Evolutionary conservation across 768 basidiomycete genomes (phyloP).

Genomic region (Termitomyces titanicus): DNA sequence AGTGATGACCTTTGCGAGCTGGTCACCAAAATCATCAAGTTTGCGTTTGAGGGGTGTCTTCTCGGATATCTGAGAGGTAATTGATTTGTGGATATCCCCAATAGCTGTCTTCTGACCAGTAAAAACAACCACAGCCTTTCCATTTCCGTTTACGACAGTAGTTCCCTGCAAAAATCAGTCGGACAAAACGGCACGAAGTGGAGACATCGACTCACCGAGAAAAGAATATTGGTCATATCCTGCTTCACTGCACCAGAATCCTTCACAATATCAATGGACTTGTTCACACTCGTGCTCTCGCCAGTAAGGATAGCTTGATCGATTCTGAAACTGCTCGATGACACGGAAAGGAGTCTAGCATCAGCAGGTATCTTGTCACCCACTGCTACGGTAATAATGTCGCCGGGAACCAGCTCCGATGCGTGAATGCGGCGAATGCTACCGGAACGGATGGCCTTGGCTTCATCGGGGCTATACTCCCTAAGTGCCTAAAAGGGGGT

Average conservation of each 20-base stretch:
- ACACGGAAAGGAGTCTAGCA: slow-evolving; percentile 83
- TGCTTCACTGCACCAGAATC: slow-evolving; percentile 90
- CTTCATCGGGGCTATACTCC: slow-evolving; percentile 97
- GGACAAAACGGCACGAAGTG: neutral
- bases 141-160: slow-evolving; percentile 91
- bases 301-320: slow-evolving; percentile 98
- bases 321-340: slow-evolving; percentile 89
- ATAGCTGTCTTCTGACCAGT: slow-evolving; percentile 90
- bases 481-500: slow-evolving; percentile 69
- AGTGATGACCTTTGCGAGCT: slow-evolving; percentile 95
- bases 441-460: slow-evolving; percentile 80
- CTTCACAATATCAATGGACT: slow-evolving; percentile 61
- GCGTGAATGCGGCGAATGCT: slow-evolving; percentile 74
- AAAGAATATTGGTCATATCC: slow-evolving; percentile 96
- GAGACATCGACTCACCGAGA: slow-evolving; percentile 56
- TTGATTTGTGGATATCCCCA: slow-evolving; percentile 96
- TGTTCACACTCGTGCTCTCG: slow-evolving; percentile 87
- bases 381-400: slow-evolving; percentile 86
- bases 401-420: slow-evolving; percentile 89
- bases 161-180: slow-evolving; percentile 60
- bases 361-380: slow-evolving; percentile 97
- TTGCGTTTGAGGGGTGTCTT: slow-evolving; percentile 98
- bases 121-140: slow-evolving; percentile 81
- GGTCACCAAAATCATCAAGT: slow-evolving; percentile 97
- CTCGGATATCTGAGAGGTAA: slow-evolving; percentile 87